Evolutionary conservation across 768 basidiomycete genomes (phyloP).

Genomic region (Xerocomellus intermedius): DNA sequence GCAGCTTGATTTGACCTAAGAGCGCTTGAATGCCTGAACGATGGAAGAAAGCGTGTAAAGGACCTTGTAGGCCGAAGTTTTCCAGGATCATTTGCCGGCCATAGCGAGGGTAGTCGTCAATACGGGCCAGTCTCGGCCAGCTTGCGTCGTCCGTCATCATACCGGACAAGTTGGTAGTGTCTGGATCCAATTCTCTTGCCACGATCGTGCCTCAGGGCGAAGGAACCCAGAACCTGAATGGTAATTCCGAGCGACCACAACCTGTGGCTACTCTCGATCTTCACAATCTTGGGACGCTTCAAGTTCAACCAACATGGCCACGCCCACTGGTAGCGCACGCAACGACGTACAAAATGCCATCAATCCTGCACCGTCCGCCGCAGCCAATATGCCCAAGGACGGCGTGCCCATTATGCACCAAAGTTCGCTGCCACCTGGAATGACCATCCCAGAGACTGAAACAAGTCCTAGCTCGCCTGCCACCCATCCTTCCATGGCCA

Average conservation of each 20-base stretch:
- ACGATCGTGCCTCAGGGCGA: background rate
- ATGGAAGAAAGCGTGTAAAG: background rate
- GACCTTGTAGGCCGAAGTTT: slow-evolving; percentile 84
- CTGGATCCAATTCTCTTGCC: background rate
- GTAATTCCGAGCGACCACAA: background rate
- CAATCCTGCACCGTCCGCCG: slow-evolving; percentile 16
- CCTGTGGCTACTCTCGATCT: background rate
- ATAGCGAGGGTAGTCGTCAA: slow-evolving; percentile 84
- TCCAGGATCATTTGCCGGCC: slow-evolving; percentile 96
- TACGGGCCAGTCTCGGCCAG: slow-evolving; percentile 34
- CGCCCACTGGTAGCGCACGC: slow-evolving; percentile 1
- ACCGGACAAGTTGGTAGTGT: background rate
- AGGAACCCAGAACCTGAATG: too few species aligned
- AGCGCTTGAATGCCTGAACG: slow-evolving; percentile 1
- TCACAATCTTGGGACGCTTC: background rate
- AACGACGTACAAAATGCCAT: slow-evolving; percentile 14
- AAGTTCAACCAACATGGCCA: slow-evolving; percentile 12
- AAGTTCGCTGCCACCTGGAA: slow-evolving; percentile 29
- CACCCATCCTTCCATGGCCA: slow-evolving; percentile 65
- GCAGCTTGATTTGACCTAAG: slow-evolving; percentile 82
- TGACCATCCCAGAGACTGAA: background rate
- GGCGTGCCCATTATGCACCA: slow-evolving; percentile 40
- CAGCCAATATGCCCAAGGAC: slow-evolving; percentile 29
- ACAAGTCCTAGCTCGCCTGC: slow-evolving; percentile 31
- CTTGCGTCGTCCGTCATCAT: slow-evolving; percentile 11